These are phyloP conservation scores for Stipa capillata DNA, from an alignment of 176 grass and related monocot genomes.

Conservation along the genomic window DNA sequence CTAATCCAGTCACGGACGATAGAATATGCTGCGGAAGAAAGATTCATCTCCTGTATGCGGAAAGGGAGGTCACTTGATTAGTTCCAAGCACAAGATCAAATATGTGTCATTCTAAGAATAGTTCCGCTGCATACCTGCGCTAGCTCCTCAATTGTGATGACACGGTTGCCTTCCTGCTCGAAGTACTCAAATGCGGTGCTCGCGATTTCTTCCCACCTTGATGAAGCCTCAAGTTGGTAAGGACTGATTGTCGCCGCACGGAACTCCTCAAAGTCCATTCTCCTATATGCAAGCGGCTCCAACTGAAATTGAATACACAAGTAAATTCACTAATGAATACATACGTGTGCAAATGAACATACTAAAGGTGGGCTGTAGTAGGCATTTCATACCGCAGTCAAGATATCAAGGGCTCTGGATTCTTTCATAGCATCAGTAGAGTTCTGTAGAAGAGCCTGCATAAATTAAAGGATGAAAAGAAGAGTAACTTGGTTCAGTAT, in stretches of 20 bases:
- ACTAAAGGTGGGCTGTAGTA: not conserved
- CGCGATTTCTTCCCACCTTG: slow-evolving; percentile 86
- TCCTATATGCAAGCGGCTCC: slow-evolving; percentile 92
- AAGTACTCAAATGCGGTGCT: slow-evolving; percentile 77
- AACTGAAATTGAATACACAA: slow-evolving; percentile 49
- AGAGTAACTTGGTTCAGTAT: not conserved
- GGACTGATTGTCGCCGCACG: slow-evolving; percentile 75
- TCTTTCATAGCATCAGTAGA: slow-evolving; percentile 93
- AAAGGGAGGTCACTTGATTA: not conserved
- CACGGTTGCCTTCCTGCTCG: slow-evolving; percentile 84
- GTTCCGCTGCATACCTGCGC: slow-evolving; percentile 47
- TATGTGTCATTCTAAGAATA: not conserved
- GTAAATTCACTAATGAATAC: slow-evolving; percentile 14
- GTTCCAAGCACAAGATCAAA: not conserved
- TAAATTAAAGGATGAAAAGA: slow-evolving; percentile 1
- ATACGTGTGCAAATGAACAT: slow-evolving; percentile 12
- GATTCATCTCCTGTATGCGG: slow-evolving; percentile 83
- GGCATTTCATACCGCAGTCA: slow-evolving; percentile 63
- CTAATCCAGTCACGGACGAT: slow-evolving; percentile 89
- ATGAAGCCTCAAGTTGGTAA: slow-evolving; percentile 89
- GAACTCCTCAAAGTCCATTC: slow-evolving; percentile 98
- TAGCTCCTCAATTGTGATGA: slow-evolving; percentile 79
- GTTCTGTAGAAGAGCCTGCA: slow-evolving; percentile 81
- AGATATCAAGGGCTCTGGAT: slow-evolving; percentile 82
- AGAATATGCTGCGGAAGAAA: slow-evolving; percentile 67